These are phyloP conservation scores for Scenedesmus sp. DNA, from an alignment of 163 green algal species.

Conservation along the genomic window DNA sequence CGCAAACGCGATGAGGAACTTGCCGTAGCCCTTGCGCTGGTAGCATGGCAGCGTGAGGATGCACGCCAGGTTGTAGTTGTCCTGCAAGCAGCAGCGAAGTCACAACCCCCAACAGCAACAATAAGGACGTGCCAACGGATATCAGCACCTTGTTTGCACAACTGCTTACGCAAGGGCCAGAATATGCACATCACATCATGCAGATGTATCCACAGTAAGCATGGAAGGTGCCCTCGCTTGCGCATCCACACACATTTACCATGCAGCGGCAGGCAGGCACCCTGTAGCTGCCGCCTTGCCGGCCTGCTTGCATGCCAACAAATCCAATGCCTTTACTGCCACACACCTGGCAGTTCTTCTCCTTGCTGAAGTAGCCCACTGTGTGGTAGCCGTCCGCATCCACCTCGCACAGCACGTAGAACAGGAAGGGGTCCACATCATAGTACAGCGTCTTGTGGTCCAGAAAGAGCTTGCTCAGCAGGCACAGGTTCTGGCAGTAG, in stretches of 20 bases:
- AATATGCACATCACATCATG: too few relatives aligned
- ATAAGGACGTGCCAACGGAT: too few relatives aligned
- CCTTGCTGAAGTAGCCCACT: constrained; percentile 86
- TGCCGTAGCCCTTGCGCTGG: constrained; percentile 98
- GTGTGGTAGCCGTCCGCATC: constrained; percentile 76
- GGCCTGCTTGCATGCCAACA: not conserved
- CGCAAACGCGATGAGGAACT: constrained; percentile 92
- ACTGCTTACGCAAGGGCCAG: too few relatives aligned
- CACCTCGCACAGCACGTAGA: constrained; percentile 95
- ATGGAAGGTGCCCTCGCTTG: too few relatives aligned
- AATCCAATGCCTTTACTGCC: too few relatives aligned
- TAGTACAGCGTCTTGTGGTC: constrained; percentile 99
- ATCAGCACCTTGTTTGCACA: too few relatives aligned
- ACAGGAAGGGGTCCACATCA: constrained; percentile 99
- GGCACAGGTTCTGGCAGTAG: constrained; percentile 99
- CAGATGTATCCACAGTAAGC: too few relatives aligned
- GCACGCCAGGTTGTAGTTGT: constrained; percentile 99
- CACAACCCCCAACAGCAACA: too few relatives aligned
- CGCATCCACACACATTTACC: too few relatives aligned
- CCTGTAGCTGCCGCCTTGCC: too few relatives aligned
- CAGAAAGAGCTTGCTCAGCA: constrained; percentile 99
- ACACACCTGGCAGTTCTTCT: constrained; percentile 88
- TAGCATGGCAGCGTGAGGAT: constrained; percentile 98
- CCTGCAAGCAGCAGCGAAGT: constrained; percentile 47
- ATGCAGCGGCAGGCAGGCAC: too few relatives aligned